Evolutionary conservation across 176 grass and related monocot species (phyloP).

Genomic region (Carex kokanica): DNA sequence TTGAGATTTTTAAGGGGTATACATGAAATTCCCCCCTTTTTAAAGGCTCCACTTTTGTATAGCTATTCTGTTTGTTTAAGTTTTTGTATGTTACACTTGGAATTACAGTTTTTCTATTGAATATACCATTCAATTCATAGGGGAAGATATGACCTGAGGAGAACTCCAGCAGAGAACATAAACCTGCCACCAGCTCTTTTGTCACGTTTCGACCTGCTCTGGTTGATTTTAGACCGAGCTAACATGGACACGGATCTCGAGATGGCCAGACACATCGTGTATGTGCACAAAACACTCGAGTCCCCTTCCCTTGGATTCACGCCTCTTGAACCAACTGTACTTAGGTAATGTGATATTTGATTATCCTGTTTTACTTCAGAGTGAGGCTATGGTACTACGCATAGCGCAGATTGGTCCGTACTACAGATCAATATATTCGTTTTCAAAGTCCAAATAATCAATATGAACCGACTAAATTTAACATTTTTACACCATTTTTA

Average conservation of each 20-base stretch:
- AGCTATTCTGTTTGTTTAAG: conserved; percentile 1
- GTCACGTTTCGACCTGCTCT: conserved; percentile 93
- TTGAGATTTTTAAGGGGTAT: too few relatives aligned
- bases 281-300: conserved; percentile 98
- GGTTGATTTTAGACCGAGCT: conserved; percentile 96
- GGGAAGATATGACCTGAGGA: conserved; percentile 97
- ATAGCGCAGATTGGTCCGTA: too few relatives aligned
- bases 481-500: too few relatives aligned
- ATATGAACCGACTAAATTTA: too few relatives aligned
- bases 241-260: conserved; percentile 99
- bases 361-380: too few relatives aligned
- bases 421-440: too few relatives aligned
- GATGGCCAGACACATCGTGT: conserved; percentile 90
- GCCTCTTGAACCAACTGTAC: conserved; percentile 89
- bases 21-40: too few relatives aligned
- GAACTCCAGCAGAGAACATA: conserved; percentile 99
- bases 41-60: background rate
- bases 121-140: conserved; percentile 32
- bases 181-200: conserved; percentile 98
- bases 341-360: conserved; percentile 54
- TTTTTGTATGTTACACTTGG: background rate
- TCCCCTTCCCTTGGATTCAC: conserved; percentile 85
- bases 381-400: too few relatives aligned
- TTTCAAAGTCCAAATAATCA: too few relatives aligned
- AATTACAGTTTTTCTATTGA: background rate